Evolutionary conservation across 331 rosid species (phyloP).

Genomic region (Pyracantha coccinea): DNA sequence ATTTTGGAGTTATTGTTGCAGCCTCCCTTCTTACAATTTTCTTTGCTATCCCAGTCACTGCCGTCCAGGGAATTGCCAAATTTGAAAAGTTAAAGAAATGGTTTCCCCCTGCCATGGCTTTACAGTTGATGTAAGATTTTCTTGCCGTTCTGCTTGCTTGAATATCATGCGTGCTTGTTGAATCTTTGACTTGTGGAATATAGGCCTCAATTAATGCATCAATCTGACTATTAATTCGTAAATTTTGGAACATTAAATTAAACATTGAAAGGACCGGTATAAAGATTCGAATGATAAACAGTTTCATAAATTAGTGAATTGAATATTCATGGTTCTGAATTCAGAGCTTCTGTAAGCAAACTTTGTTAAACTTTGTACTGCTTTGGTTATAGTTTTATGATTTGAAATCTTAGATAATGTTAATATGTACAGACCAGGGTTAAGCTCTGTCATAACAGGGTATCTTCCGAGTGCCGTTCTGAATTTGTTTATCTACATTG

Average conservation of each 20-base stretch:
- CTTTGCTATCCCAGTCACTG: slow-evolving; percentile 87
- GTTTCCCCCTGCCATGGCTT: slow-evolving; percentile 92
- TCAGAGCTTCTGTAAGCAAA: too few relatives aligned
- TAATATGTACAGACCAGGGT: slow-evolving; percentile 63
- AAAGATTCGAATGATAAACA: not conserved
- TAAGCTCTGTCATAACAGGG: slow-evolving; percentile 80
- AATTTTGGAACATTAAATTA: not conserved
- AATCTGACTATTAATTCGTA: not conserved
- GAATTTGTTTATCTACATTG: slow-evolving; percentile 62
- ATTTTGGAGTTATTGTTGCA: slow-evolving; percentile 52
- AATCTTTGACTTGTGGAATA: not conserved
- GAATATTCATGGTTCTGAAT: too few relatives aligned
- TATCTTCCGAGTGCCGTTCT: slow-evolving; percentile 86
- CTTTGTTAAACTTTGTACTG: too few relatives aligned
- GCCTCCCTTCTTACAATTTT: slow-evolving; percentile 75
- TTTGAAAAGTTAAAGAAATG: slow-evolving; percentile 79
- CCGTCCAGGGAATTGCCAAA: slow-evolving; percentile 94
- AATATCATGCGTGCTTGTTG: not conserved
- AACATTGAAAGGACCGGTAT: not conserved
- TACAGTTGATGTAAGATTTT: slow-evolving; percentile 53
- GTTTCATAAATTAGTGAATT: not conserved
- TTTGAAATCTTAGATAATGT: slow-evolving; percentile 2
- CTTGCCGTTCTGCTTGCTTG: not conserved
- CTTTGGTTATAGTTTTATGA: not conserved
- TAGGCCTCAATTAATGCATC: not conserved